Evolutionary conservation across 306 rosid species (phyloP).

Genomic region (Vigna angularis): DNA sequence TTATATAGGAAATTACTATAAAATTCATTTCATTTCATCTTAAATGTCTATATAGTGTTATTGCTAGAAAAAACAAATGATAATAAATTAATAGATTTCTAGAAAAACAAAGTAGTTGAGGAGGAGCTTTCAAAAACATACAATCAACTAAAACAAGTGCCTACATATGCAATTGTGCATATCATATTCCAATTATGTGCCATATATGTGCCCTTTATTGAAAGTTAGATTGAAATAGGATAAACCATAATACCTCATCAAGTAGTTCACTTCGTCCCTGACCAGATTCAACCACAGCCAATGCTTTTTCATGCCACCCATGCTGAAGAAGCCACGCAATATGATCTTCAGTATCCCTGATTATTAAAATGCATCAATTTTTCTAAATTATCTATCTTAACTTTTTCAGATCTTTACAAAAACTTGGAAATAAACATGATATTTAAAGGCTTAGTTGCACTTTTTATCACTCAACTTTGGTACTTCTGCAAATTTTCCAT

Average conservation of each 20-base stretch:
- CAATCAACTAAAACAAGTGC: constrained; percentile 40
- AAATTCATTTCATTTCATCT: constrained; percentile 39
- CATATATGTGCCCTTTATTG: constrained; percentile 1
- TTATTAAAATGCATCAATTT: constrained; percentile 45
- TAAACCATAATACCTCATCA: constrained; percentile 72
- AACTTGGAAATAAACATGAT: constrained; percentile 19
- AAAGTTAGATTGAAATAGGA: constrained; percentile 32
- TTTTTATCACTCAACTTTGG: no score
- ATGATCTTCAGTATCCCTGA: constrained; percentile 98
- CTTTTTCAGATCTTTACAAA: constrained; percentile 21
- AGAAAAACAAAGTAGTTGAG: constrained; percentile 30
- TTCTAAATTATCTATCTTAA: constrained; percentile 20
- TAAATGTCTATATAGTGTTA: not conserved
- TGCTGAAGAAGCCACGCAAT: constrained; percentile 99
- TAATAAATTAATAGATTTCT: constrained; percentile 14
- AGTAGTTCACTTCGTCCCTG: constrained; percentile 95
- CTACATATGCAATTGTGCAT: constrained; percentile 12
- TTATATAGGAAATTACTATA: constrained; percentile 8
- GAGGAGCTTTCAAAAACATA: constrained; percentile 14
- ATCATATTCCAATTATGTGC: constrained; percentile 27
- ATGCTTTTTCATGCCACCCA: constrained; percentile 94
- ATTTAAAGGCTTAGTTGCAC: no score
- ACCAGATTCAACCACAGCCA: constrained; percentile 97
- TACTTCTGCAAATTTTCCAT: no score
- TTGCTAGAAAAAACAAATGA: constrained; percentile 37